These are phyloP conservation scores for Penicillium ucsense DNA, from an alignment of 495 filamentous ascomycete genomes.

Conservation along the genomic window DNA sequence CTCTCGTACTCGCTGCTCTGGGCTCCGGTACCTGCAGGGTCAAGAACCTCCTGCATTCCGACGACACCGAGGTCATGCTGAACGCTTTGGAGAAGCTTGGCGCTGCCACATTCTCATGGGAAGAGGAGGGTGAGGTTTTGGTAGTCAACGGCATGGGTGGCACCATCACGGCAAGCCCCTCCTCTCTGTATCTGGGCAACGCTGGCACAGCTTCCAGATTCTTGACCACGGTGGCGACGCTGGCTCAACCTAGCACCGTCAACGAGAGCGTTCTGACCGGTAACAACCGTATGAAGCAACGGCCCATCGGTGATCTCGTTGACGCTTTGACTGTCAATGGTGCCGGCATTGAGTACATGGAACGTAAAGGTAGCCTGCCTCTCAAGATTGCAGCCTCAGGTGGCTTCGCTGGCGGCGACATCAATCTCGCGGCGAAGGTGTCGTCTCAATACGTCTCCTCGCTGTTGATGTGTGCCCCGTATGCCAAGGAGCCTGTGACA, in stretches of 20 bases:
- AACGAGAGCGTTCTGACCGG: constrained; percentile 76
- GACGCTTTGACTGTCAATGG: constrained; percentile 82
- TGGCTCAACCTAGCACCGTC: constrained; percentile 57
- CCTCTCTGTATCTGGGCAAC: constrained; percentile 87
- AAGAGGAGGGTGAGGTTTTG: constrained; percentile 81
- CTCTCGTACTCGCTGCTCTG: constrained; percentile 84
- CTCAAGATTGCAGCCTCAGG: constrained; percentile 71
- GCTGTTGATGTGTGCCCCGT: constrained; percentile 92
- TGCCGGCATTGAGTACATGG: constrained; percentile 71
- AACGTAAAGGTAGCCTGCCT: constrained; percentile 67
- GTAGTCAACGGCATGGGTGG: constrained; percentile 88
- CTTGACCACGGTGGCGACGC: constrained; percentile 81
- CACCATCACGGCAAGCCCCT: constrained; percentile 61
- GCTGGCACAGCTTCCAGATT: constrained; percentile 95
- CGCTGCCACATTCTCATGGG: constrained; percentile 91
- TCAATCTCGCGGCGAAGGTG: constrained; percentile 85
- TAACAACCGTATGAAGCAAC: constrained; percentile 91
- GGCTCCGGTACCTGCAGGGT: constrained; percentile 80
- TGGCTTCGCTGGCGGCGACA: constrained; percentile 83
- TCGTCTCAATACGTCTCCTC: constrained; percentile 98
- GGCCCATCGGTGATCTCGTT: constrained; percentile 90
- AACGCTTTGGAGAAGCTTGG: constrained; percentile 73
- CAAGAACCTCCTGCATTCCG: constrained; percentile 87
- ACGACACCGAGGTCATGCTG: constrained; percentile 96
- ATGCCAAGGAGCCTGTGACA: constrained; percentile 88